Conservation (phyloP, 2,329 filamentous ascomycete species). For the Fusarium globosum region DNA sequence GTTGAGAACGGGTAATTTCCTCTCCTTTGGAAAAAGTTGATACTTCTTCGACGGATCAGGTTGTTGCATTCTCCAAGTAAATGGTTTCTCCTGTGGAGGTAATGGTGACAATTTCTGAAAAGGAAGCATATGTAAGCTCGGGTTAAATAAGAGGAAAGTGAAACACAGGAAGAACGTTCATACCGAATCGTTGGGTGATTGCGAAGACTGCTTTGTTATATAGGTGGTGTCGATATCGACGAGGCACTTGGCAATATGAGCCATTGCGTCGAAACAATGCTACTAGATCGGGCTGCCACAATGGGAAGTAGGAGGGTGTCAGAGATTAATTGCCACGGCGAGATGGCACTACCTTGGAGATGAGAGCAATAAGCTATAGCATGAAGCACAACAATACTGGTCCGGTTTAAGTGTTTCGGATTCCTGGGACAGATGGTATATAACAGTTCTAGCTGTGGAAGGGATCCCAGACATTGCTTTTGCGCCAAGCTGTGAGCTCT, state of each 20-base stretch:
- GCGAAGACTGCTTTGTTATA: constrained; percentile 63
- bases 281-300: constrained; percentile 34
- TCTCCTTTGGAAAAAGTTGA: constrained; percentile 69
- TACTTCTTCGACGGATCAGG: constrained; percentile 65
- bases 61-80: constrained; percentile 69
- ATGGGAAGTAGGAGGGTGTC: constrained; percentile 40
- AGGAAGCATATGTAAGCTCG: constrained; percentile 31
- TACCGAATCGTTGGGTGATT: constrained; percentile 60
- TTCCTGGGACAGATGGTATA: constrained; percentile 45
- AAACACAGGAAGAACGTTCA: constrained; percentile 19
- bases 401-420: constrained; percentile 43
- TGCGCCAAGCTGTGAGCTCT: constrained; percentile 38
- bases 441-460: constrained; percentile 41
- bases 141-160: constrained; percentile 4
- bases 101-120: constrained; percentile 42
- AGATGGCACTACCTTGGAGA: constrained; percentile 37
- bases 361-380: constrained; percentile 36
- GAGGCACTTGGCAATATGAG: constrained; percentile 72
- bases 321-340: constrained; percentile 40
- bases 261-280: constrained; percentile 58
- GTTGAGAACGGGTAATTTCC: constrained; percentile 55
- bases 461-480: constrained; percentile 40
- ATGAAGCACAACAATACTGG: constrained; percentile 35
- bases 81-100: constrained; percentile 60
- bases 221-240: constrained; percentile 60